Evolutionary conservation across 352 stramenopile genomes (phyloP), one percentile per base, ranked within the genome.

Genomic region (Pythium brachiatum): DNA sequence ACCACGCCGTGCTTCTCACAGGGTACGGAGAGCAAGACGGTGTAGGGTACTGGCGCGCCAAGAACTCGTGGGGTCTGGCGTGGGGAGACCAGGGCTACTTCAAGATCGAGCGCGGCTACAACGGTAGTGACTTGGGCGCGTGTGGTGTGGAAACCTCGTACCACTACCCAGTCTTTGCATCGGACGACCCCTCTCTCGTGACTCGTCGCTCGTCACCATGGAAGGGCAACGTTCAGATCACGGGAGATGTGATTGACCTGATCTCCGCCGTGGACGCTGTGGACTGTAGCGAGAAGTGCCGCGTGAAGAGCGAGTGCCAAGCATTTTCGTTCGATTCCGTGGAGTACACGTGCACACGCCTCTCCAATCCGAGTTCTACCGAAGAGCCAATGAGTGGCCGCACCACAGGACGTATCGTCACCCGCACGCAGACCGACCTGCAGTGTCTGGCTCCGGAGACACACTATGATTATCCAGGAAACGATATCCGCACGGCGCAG

Each of bases 41-140:
- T 11, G 39, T 64, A 12, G 38, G 55, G 2, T 64, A 56, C 56
- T 72, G 55, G 47, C 78, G 75, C 27, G 29, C 77, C 41, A 81
- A 81, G 57, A 83, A 83, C 64, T 70, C 63, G 16, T 81, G 57
- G 59, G 64, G 69, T 1, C 15, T 27, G 0, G 0, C 2, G 15
- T 82, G 70, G 73, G 75, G 73, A 29, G 62, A 75, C 21, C 39
- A 69, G 41, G 73, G 70, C 2, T 83, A 66, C 58, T 34, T 66
- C 18, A 67, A 75, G 53, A 53, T 75, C 43, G 55, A 69, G 32
- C 70, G 67, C 38, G 56, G 56, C 18, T 53, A 34, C 21, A 25
- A 25, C 11, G 47, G 48, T 29, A 44, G 66, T 12, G 38, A 62
- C 31, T 61, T 59, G 47, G 55, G 55, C 27, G 27, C 39, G 5